Evolutionary conservation across 2,329 filamentous ascomycete genomes (phyloP), one percentile per base, ranked within the genome.

Genomic region (Phyllosticta citribraziliensis): DNA sequence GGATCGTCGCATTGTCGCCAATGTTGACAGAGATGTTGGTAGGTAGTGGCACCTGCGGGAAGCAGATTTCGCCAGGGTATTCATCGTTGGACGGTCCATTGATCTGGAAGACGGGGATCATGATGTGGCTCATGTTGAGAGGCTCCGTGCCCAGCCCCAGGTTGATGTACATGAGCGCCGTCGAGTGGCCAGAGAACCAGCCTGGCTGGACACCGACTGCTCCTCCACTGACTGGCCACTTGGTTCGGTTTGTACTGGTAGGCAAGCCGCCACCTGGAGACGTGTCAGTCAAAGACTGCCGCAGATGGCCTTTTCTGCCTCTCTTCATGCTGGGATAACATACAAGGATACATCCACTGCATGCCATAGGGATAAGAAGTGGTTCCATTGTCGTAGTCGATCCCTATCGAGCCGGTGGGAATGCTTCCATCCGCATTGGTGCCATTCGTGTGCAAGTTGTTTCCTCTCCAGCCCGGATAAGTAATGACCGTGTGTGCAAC

Each of bases 311-410:
- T 22, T 22, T 22, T 22, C 22, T 22, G 22, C 22, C 22, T 22
- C 22, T 24, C 9, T 25, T 40, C 47, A n/a, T 11, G 58, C 40
- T 40, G 54, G 55, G 59, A 19, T 24, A 55, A 79, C 89, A 77
- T 79, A 96, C 91, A 97, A 74, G 92, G 91, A 79, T 96, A 96
- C 73, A 87, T 85, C 91, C 91, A 97, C 78, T 96, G 88, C 89
- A 94, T 93, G 76, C 91, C 92, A 67, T 89, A 96, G 1, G 91
- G 91, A 67, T 84, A 94, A 0, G 76, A 70, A 19, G 71, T 69
- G 17, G 78, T 76, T 22, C 75, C 76, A 40, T 72, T 67, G 19
- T 71, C 68, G 40, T 70, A 72, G 60, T 73, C 76, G 27, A 75
- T 77, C 5, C 80, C 80, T 3, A 85, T 67, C 9, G 75, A 73